These are phyloP conservation scores for Solanum habrochaites DNA, from an alignment of 257 asterid species.

Conservation along the genomic window DNA sequence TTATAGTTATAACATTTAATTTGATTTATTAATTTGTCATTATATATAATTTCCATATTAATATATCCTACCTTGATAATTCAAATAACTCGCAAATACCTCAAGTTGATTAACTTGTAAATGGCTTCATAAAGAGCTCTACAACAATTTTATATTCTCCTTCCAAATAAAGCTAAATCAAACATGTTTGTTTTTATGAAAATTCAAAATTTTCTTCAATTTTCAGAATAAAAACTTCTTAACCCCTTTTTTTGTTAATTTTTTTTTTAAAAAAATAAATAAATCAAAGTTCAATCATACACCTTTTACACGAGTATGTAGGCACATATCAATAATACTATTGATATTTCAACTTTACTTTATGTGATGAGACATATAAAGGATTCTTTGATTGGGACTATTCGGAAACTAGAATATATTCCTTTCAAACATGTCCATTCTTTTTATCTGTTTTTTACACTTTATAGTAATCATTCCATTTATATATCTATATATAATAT, in stretches of 20 bases:
- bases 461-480: no score
- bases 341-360: background rate
- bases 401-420: background rate
- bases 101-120: background rate
- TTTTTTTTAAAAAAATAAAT: fast-evolving
- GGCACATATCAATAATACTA: background rate
- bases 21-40: no score
- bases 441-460: background rate
- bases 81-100: no score
- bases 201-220: background rate
- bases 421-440: background rate
- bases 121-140: background rate
- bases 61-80: no score
- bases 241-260: background rate
- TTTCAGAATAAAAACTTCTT: background rate
- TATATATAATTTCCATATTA: no score
- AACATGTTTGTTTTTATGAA: background rate
- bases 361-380: background rate
- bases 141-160: no score
- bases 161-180: background rate
- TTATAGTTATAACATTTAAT: fast-evolving
- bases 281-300: background rate
- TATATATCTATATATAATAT: no score
- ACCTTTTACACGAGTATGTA: background rate
- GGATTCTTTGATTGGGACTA: background rate